Conservation (phyloP, 352 stramenopile species). For the Phytopythium chamaehyphon region DNA sequence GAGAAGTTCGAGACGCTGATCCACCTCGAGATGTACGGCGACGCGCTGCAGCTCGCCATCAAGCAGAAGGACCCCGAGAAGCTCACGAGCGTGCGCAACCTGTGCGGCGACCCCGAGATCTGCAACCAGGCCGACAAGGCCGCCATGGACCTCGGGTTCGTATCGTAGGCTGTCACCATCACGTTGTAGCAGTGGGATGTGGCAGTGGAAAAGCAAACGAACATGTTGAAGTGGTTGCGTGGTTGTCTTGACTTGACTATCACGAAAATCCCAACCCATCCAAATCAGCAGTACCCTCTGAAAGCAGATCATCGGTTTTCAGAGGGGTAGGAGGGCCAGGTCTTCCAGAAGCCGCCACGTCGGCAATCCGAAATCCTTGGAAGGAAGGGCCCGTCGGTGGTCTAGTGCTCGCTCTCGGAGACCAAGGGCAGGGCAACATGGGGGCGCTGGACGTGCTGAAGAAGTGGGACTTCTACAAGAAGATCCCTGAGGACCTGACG, state of each 20-base stretch:
- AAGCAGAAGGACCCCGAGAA: constrained; percentile 85
- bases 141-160: constrained; percentile 76
- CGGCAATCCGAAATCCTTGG: background rate
- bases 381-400: no score
- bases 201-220: background rate
- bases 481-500: constrained; percentile 88
- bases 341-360: background rate
- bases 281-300: no score
- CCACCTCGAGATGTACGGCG: constrained; percentile 79
- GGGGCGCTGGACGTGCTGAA: constrained; percentile 85
- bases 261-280: no score
- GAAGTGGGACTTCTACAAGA: constrained; percentile 92
- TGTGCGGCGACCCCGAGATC: constrained; percentile 69
- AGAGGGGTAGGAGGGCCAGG: background rate
- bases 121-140: constrained; percentile 78
- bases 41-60: constrained; percentile 78
- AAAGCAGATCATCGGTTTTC: background rate
- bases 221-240: background rate
- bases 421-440: no score
- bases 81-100: constrained; percentile 79
- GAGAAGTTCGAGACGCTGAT: constrained; percentile 89
- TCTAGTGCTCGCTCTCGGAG: no score
- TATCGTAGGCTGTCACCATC: constrained; percentile 29
- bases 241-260: no score
- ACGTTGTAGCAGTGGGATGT: background rate